A percentile compares a stretch with the other conserved stretches of the same genome.
Conservation (phyloP, 108 stramenopile genomes). For the Skeletonema menzelii region DNA sequence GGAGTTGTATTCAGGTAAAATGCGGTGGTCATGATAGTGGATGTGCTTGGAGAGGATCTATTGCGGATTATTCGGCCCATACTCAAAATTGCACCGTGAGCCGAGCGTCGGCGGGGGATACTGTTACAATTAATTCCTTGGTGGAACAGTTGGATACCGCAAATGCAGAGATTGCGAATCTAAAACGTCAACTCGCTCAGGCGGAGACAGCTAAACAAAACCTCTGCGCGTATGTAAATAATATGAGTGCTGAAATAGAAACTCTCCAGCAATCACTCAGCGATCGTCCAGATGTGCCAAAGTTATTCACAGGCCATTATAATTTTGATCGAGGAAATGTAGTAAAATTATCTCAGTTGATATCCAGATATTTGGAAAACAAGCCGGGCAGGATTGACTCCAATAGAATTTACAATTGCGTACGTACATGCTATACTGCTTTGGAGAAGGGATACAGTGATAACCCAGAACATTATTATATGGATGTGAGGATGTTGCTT, state of each 20-base stretch:
- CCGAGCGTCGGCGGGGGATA: not conserved
- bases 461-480: constrained; percentile 20
- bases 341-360: constrained; percentile 18
- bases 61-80: constrained; percentile 14
- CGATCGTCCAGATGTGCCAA: not conserved
- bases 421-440: constrained; percentile 8
- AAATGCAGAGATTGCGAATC: not conserved
- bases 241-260: not conserved
- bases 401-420: constrained; percentile 28
- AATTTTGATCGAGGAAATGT: constrained; percentile 12
- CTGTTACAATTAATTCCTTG: constrained; percentile 2
- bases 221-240: not conserved
- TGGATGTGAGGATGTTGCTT: constrained; percentile 33
- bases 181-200: not conserved
- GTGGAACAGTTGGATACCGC: not conserved
- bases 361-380: constrained; percentile 22
- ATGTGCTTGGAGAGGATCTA: constrained; percentile 30
- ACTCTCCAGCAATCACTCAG: not conserved
- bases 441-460: constrained; percentile 17
- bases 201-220: not conserved
- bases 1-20: constrained; percentile 24
- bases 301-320: constrained; percentile 8
- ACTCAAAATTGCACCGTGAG: not conserved
- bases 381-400: constrained; percentile 22
- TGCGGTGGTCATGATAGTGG: constrained; percentile 21